Percentiles rank a stretch among this genome's conserved stretches.
phyloP scores from a whole-genome alignment of 768 basidiomycete species.

The Mycena galericulata region DNA sequence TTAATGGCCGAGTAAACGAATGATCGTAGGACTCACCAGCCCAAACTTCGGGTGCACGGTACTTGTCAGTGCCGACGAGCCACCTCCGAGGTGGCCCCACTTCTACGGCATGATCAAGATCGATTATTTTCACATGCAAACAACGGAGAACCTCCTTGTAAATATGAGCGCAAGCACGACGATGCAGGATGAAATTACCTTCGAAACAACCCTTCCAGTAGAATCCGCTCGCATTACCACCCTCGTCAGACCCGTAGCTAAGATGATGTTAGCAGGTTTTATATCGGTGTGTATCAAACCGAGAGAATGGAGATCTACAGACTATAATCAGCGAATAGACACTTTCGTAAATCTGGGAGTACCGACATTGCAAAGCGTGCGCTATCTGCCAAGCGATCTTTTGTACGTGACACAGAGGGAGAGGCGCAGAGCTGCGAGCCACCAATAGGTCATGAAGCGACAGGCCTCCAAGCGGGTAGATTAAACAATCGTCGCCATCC shows the following conservation, averaged over 20 bases:
- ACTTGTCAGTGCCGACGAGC: neutral
- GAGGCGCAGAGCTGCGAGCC: too few species aligned
- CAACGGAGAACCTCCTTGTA: neutral
- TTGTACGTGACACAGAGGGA: too few species aligned
- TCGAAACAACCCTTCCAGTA: neutral
- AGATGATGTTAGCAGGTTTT: neutral
- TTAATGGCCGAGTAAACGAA: too few species aligned
- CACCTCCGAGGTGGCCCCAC: neutral
- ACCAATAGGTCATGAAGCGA: too few species aligned
- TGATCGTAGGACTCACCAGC: neutral
- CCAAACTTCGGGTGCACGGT: neutral
- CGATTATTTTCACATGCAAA: neutral
- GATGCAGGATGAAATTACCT: too few species aligned
- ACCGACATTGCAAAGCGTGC: too few species aligned
- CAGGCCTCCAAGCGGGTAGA: too few species aligned
- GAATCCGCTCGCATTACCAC: neutral
- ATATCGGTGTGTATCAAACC: neutral
- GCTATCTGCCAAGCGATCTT: too few species aligned
- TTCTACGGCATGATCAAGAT: neutral
- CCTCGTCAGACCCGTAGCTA: neutral
- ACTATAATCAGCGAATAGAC: neutral
- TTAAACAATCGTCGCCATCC: too few species aligned
- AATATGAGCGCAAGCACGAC: neutral
- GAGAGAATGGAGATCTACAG: neutral
- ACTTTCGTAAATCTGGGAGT: too few species aligned